Conservation (phyloP, 352 stramenopile genomes). For the Pythium chondricola region DNA sequence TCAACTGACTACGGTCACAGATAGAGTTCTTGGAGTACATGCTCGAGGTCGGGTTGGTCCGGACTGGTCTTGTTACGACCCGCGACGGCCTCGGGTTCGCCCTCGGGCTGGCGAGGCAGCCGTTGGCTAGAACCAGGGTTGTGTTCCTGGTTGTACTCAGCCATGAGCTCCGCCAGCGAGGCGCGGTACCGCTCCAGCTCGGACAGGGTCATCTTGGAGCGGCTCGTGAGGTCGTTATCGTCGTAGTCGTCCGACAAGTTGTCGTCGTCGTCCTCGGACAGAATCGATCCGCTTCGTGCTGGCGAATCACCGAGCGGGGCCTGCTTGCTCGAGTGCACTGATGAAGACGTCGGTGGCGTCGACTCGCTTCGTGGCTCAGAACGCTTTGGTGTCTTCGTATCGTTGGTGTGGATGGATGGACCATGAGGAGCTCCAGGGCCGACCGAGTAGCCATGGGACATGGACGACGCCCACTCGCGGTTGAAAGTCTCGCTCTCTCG, state of each 20-base stretch:
- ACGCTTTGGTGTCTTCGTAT: not conserved
- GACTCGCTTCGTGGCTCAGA: too few species aligned
- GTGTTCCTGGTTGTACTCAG: slow-evolving; percentile 34
- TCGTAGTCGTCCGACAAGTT: slow-evolving; percentile 6
- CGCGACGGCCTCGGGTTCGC: slow-evolving; percentile 2
- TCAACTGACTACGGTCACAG: too few species aligned
- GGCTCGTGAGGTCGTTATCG: slow-evolving; percentile 14
- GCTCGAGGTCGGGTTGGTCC: slow-evolving; percentile 2
- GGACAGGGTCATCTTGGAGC: slow-evolving; percentile 20
- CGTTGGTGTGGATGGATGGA: not conserved
- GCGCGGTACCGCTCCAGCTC: slow-evolving; percentile 38
- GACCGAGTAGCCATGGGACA: not conserved
- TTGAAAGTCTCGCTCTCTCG: too few species aligned
- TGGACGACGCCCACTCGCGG: not conserved
- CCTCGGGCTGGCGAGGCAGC: slow-evolving; percentile 9
- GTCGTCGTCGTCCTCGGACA: slow-evolving; percentile 23
- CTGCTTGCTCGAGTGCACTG: slow-evolving; percentile 14
- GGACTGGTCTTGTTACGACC: not conserved
- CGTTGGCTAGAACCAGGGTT: not conserved
- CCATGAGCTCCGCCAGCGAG: slow-evolving; percentile 57
- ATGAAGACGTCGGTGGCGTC: too few species aligned
- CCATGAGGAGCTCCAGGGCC: not conserved
- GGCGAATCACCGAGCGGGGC: slow-evolving; percentile 8
- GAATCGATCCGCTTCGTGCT: slow-evolving; percentile 10
- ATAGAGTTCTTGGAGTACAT: slow-evolving; percentile 22